Evolutionary conservation across 495 filamentous ascomycete genomes (phyloP).

Genomic region (Hypoxylon lienhwacheense): DNA sequence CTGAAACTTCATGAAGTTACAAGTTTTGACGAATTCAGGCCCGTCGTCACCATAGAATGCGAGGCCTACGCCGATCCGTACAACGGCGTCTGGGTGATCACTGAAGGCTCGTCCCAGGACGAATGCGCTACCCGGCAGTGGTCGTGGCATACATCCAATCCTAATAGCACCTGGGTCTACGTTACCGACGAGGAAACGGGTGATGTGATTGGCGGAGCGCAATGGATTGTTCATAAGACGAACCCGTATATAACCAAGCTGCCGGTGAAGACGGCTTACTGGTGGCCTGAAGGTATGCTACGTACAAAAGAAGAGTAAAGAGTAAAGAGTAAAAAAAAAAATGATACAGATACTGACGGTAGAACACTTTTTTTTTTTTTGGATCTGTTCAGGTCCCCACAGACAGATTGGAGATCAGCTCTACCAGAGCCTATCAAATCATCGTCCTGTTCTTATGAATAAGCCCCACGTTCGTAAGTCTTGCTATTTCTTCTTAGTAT

Average conservation of each 20-base stretch:
- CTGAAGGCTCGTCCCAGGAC: constrained; percentile 26
- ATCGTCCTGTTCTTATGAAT: constrained; percentile 40
- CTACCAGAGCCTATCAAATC: constrained; percentile 29
- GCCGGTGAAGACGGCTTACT: constrained; percentile 33
- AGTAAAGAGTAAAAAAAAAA: background rate
- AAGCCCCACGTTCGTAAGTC: constrained; percentile 41
- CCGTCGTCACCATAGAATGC: constrained; percentile 14
- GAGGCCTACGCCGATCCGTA: constrained; percentile 32
- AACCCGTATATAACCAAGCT: constrained; percentile 33
- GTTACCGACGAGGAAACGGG: constrained; percentile 41
- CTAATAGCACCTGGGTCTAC: constrained; percentile 36
- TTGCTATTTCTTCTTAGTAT: too few species aligned
- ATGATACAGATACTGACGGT: background rate
- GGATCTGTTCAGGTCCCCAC: constrained; percentile 27
- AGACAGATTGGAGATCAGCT: constrained; percentile 40
- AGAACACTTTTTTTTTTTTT: too few species aligned
- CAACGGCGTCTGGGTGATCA: constrained; percentile 32
- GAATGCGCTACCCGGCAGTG: constrained; percentile 27
- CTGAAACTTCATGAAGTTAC: constrained; percentile 35
- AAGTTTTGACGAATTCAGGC: constrained; percentile 31
- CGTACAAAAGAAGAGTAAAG: too few species aligned
- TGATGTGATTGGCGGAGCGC: constrained; percentile 39
- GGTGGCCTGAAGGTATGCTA: constrained; percentile 45
- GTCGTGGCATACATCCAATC: constrained; percentile 29
- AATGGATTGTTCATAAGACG: constrained; percentile 40